Conservation (phyloP, 1,284 basidiomycete species). For the Cutaneotrichosporon mucoides region DNA sequence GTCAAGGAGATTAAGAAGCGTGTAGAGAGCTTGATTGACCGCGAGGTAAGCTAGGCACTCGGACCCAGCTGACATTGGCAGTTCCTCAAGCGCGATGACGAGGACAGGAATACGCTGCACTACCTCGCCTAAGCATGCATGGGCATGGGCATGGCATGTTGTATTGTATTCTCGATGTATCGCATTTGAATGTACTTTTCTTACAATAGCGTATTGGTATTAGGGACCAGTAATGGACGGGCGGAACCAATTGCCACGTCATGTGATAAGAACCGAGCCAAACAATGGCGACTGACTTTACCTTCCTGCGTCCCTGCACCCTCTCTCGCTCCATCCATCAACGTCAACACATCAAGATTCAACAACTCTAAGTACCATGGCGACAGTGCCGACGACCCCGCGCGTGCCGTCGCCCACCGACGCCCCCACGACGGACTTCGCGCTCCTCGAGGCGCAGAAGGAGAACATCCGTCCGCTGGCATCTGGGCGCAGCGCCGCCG, state of each 20-base stretch:
- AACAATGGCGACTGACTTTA: conserved; percentile 11
- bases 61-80: too few relatives aligned
- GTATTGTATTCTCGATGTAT: neutral
- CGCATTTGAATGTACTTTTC: too few relatives aligned
- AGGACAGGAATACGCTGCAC: conserved; percentile 64
- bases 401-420: conserved; percentile 6
- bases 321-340: neutral
- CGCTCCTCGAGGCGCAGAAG: conserved; percentile 56
- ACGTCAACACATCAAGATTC: neutral
- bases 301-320: neutral
- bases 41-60: conserved; percentile 52
- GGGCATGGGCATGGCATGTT: neutral
- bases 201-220: too few relatives aligned
- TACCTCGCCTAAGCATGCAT: conserved; percentile 63
- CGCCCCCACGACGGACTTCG: conserved; percentile 49
- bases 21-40: conserved; percentile 74
- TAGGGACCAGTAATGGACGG: neutral
- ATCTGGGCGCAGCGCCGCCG: conserved; percentile 56
- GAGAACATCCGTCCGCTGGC: conserved; percentile 59
- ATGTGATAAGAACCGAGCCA: conserved; percentile 3
- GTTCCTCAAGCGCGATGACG: conserved; percentile 59
- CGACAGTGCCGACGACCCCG: conserved; percentile 1
- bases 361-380: neutral
- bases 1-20: conserved; percentile 73
- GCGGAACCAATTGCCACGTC: neutral